These are phyloP conservation scores for Pseudogymnoascus sp. DNA, from an alignment of 2,329 filamentous ascomycete genomes.

Conservation along the genomic window DNA sequence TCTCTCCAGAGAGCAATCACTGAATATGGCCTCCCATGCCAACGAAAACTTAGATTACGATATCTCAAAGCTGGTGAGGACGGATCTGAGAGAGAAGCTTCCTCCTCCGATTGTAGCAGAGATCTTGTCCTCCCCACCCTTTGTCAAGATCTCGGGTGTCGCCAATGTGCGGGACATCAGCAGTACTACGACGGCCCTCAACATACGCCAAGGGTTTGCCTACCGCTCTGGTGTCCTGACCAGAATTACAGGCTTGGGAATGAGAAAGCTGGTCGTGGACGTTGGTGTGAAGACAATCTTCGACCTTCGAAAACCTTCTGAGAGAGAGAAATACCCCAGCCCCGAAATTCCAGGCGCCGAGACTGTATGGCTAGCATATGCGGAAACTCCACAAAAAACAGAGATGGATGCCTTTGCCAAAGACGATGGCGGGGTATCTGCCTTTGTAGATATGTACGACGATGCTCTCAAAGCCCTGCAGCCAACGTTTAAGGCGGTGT, in stretches of 20 bases:
- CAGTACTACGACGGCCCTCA: constrained; percentile 7
- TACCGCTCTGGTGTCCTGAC: constrained; percentile 17
- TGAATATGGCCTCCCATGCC: not conserved
- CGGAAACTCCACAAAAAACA: constrained; percentile 29
- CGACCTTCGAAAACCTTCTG: constrained; percentile 43
- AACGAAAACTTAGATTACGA: not conserved
- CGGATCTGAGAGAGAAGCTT: not conserved
- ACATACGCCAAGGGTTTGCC: constrained; percentile 3
- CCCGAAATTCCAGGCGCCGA: constrained; percentile 40
- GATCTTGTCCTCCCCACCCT: constrained; percentile 15
- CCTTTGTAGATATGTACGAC: constrained; percentile 42
- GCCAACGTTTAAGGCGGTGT: constrained; percentile 37
- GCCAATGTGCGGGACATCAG: constrained; percentile 18
- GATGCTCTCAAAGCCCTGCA: constrained; percentile 39
- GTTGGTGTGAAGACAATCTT: constrained; percentile 33
- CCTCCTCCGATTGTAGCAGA: not conserved
- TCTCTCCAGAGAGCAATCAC: not conserved
- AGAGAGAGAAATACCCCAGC: constrained; percentile 39
- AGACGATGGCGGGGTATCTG: constrained; percentile 38
- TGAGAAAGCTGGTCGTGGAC: not conserved
- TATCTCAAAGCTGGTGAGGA: not conserved
- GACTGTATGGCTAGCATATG: constrained; percentile 38
- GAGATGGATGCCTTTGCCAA: constrained; percentile 36
- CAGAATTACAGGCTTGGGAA: constrained; percentile 12
- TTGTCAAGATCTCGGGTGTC: constrained; percentile 15